Conservation (phyloP, 108 stramenopile genomes). For the Cyclotella sp. region DNA sequence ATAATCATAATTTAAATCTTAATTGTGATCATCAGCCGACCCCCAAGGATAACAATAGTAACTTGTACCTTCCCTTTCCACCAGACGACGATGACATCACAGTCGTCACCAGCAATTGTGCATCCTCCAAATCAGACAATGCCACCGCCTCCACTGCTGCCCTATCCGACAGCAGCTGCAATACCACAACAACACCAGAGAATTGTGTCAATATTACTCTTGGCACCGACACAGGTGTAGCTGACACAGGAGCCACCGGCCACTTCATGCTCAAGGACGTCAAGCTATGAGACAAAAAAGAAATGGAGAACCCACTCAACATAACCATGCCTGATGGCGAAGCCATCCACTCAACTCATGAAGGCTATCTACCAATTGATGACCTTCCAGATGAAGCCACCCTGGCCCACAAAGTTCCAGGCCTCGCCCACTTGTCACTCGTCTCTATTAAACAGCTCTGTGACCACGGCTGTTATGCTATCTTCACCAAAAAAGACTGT, state of each 20-base stretch:
- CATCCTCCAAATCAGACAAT: too few species aligned
- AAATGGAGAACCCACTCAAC: conserved; percentile 7
- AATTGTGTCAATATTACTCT: not conserved
- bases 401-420: conserved; percentile 26
- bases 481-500: conserved; percentile 12
- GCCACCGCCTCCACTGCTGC: too few species aligned
- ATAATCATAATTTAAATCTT: too few species aligned
- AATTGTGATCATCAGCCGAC: too few species aligned
- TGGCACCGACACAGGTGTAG: not conserved
- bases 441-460: conserved; percentile 20
- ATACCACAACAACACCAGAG: not conserved
- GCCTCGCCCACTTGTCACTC: conserved; percentile 20
- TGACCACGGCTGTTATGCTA: conserved; percentile 21
- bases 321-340: conserved; percentile 30
- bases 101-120: too few species aligned
- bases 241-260: conserved; percentile 23
- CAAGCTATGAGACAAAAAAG: not conserved
- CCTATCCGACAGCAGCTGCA: too few species aligned
- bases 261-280: conserved; percentile 16
- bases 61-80: not conserved
- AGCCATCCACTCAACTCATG: conserved; percentile 26
- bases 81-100: not conserved
- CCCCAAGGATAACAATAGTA: not conserved
- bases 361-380: conserved; percentile 15
- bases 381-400: not conserved